Conservation (phyloP, 768 basidiomycete species). For the Asterophora parasitica region DNA sequence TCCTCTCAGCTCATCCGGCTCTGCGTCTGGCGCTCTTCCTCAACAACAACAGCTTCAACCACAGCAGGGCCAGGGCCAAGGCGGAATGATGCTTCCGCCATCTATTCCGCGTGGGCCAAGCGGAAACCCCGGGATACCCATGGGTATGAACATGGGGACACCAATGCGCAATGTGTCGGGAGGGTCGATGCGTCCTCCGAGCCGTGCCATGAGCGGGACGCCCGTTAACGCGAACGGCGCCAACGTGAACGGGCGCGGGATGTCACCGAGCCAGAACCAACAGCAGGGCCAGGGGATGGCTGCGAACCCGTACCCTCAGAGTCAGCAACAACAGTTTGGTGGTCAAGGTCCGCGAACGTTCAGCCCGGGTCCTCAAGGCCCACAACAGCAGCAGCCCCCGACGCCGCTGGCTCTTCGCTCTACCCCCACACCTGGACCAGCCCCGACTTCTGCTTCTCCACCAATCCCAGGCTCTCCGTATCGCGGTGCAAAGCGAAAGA, state of each 20-base stretch:
- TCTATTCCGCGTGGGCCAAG: slow-evolving; percentile 4
- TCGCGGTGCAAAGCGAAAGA: slow-evolving; percentile 27
- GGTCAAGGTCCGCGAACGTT: slow-evolving; percentile 1
- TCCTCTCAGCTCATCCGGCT: slow-evolving; percentile 8
- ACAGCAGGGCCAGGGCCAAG: slow-evolving; percentile 1
- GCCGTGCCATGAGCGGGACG: slow-evolving; percentile 13
- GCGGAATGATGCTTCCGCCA: slow-evolving; percentile 14
- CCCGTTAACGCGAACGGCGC: slow-evolving; percentile 7
- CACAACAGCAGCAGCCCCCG: slow-evolving; percentile 13
- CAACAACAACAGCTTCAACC: slow-evolving; percentile 9
- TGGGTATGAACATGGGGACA: slow-evolving; percentile 7
- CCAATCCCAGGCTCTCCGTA: slow-evolving; percentile 23
- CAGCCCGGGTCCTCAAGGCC: slow-evolving; percentile 8
- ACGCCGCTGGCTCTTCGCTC: slow-evolving; percentile 3
- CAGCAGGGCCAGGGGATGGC: background rate
- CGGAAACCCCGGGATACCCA: background rate
- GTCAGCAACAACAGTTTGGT: background rate
- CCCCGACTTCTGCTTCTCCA: slow-evolving; percentile 6
- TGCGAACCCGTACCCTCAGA: slow-evolving; percentile 6
- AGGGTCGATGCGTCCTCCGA: slow-evolving; percentile 10
- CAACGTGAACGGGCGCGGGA: slow-evolving; percentile 8
- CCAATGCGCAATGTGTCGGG: slow-evolving; percentile 7
- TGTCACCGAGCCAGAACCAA: slow-evolving; percentile 6
- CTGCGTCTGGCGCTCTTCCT: slow-evolving; percentile 1
- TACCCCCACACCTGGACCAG: slow-evolving; percentile 7